These are phyloP conservation scores for Pisolithus thermaeus DNA, from an alignment of 1,284 basidiomycete species.

Conservation along the genomic window DNA sequence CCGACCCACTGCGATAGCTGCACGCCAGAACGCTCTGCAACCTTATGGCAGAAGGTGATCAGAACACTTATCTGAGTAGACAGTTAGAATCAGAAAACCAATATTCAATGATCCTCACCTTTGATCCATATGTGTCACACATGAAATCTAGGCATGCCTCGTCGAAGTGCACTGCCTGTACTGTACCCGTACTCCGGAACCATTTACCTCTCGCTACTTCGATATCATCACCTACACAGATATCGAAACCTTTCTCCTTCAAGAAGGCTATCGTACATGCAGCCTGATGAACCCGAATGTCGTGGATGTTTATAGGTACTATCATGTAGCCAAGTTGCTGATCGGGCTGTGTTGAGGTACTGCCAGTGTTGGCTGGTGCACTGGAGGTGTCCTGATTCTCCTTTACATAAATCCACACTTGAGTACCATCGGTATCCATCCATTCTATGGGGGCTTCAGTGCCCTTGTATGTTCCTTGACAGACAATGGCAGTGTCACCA, in stretches of 20 bases:
- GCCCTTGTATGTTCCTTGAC: not conserved
- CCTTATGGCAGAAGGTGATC: not conserved
- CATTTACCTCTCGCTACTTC: not conserved
- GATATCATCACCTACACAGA: not conserved
- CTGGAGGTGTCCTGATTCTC: not conserved
- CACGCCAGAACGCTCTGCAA: not conserved
- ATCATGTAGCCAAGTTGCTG: not conserved
- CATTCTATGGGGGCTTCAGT: not conserved
- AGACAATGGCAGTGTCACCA: not conserved
- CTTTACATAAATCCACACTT: not conserved
- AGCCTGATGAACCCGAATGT: not conserved
- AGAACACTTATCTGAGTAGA: not conserved
- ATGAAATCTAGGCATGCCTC: not conserved
- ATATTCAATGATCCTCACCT: not conserved
- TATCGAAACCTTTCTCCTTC: constrained; percentile 3
- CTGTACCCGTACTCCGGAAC: not conserved
- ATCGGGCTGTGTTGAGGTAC: too few species aligned
- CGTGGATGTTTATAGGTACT: not conserved
- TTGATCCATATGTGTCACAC: not conserved
- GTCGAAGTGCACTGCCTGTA: not conserved
- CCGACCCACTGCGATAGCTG: not conserved
- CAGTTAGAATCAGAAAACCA: not conserved
- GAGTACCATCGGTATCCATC: not conserved
- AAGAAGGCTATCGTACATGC: not conserved
- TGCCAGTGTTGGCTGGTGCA: too few species aligned